Percentiles rank a stretch among this genome's conserved stretches.
These are phyloP conservation scores for Xylariomycetidae sp. DNA, from an alignment of 2,329 filamentous ascomycete species.

Conservation along the genomic window DNA sequence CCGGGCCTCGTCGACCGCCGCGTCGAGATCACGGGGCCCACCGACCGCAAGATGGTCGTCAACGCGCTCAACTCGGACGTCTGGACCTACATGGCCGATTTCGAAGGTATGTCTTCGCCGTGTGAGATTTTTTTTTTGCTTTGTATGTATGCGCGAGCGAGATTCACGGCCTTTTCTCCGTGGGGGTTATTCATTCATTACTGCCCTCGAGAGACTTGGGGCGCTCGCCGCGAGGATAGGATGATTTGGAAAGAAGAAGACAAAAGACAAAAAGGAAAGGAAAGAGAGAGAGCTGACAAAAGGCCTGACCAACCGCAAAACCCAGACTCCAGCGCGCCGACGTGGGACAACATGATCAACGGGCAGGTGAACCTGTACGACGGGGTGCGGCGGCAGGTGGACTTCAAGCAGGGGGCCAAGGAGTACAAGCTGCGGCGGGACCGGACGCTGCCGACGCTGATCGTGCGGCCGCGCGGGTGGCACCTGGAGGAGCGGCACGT, in stretches of 20 bases:
- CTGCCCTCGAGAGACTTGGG: too few relatives aligned
- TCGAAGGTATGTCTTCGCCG: slow-evolving; percentile 66
- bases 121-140: slow-evolving; percentile 1
- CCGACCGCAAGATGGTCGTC: slow-evolving; percentile 98
- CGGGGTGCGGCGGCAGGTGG: slow-evolving; percentile 85
- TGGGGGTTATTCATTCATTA: too few relatives aligned
- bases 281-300: slow-evolving; percentile 15
- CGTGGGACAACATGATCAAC: slow-evolving; percentile 99
- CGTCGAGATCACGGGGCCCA: slow-evolving; percentile 95
- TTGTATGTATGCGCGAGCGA: too few relatives aligned
- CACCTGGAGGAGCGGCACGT: slow-evolving; percentile 98
- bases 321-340: slow-evolving; percentile 86
- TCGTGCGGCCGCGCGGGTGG: slow-evolving; percentile 93
- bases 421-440: slow-evolving; percentile 97
- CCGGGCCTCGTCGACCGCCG: slow-evolving; percentile 89
- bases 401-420: slow-evolving; percentile 93
- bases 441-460: slow-evolving; percentile 78
- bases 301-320: too few relatives aligned
- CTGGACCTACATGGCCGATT: slow-evolving; percentile 99
- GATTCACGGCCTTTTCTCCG: too few relatives aligned
- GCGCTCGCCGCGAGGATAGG: too few relatives aligned
- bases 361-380: slow-evolving; percentile 98
- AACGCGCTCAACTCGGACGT: slow-evolving; percentile 95
- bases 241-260: too few relatives aligned
- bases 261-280: too few relatives aligned